phyloP scores from a whole-genome alignment of 1,284 basidiomycete species.

The Peniophora sp. region DNA sequence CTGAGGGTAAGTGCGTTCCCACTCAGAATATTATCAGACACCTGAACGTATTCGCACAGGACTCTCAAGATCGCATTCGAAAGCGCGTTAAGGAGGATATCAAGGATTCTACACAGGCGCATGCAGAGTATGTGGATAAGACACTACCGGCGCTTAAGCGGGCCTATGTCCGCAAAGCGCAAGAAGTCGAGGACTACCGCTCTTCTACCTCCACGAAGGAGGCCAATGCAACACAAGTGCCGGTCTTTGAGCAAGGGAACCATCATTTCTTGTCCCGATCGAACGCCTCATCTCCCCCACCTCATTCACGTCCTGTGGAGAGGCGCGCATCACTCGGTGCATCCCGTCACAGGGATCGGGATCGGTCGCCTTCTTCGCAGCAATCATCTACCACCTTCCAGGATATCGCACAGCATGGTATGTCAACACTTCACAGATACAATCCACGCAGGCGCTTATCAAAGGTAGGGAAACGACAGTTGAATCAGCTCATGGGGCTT shows the following conservation, averaged over 20 bases:
- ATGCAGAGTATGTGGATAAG: conserved; percentile 73
- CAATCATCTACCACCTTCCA: conserved; percentile 50
- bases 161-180: conserved; percentile 71
- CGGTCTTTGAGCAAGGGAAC: conserved; percentile 16
- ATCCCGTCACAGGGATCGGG: conserved; percentile 35
- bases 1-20: conserved; percentile 41
- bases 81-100: conserved; percentile 87
- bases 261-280: conserved; percentile 26
- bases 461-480: conserved; percentile 59
- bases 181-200: conserved; percentile 64
- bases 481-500: conserved; percentile 72
- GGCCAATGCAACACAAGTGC: conserved; percentile 1
- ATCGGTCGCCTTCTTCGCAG: conserved; percentile 40
- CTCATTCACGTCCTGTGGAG: conserved; percentile 55
- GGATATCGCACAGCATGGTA: conserved; percentile 73
- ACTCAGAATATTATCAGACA: conserved; percentile 1
- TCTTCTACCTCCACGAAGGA: conserved; percentile 22
- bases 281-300: conserved; percentile 58
- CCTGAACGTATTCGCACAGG: conserved; percentile 33
- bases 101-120: conserved; percentile 64
- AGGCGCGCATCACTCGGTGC: conserved; percentile 56
- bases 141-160: conserved; percentile 72
- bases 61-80: conserved; percentile 80
- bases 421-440: no score
- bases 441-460: no score